Base-by-base conservation (phyloP, 2,329 filamentous ascomycete species). In the Trichoderma polysporum region DNA sequence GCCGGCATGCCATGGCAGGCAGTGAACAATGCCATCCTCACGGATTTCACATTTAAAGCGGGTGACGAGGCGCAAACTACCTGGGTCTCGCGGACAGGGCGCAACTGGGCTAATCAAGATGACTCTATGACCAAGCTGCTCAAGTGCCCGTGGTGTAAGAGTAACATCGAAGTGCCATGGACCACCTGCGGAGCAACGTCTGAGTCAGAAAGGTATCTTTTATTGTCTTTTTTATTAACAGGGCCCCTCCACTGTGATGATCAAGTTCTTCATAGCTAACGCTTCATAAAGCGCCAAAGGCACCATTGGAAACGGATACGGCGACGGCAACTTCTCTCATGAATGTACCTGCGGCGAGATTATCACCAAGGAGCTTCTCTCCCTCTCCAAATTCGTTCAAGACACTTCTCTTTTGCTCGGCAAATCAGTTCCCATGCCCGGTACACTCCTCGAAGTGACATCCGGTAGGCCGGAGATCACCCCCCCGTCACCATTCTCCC, bases 1-100 rank as follows among this genome's bases (percentile, higher is more conserved):
- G 82, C 83, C 1, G 86, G 86, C 0, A 82, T 94, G 69, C 91
- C 91, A 0, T 94, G 90, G 90, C 73, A 81, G 15, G 74, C 82
- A 0, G 78, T 91, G 49, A 83, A 87, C 66, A 72, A 78, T 1
- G 84, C 81, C 45, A 90, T 93, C 69, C 82, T 90, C 71, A 77
- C 81, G 7, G 76, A 81, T 22, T 89, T 91, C 72, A 82, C 82
- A 56, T 92, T 89, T 73, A 76, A 74, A 0, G 80, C 83, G 2
- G 77, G 82, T 0, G 73, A 79, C 0, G 75, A 76, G 1, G 82
- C 84, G 19, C 80, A 80, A 59, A 69, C 70, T 1, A 68, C 70
- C 2, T 92, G 90, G 79, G 76, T 79, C 1, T 69, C 65, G 0
- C 72, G 72, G 15, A 89, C 86, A 0, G 79, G 81, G 1, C 80